Evolutionary conservation across 352 stramenopile genomes (phyloP).

Genomic region (Globisporangium recalcitrans): DNA sequence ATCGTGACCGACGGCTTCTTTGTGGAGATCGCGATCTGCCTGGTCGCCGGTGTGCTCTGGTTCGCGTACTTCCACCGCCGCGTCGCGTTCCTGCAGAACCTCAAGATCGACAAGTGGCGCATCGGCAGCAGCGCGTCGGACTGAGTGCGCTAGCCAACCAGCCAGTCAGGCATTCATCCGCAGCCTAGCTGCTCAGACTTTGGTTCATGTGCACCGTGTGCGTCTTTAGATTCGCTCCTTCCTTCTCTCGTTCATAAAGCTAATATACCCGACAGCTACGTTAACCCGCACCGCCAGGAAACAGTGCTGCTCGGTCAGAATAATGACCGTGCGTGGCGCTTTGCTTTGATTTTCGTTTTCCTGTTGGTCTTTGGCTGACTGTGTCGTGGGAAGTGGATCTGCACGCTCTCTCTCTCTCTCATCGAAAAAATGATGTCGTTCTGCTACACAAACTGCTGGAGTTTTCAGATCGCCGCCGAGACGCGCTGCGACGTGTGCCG

Average conservation of each 20-base stretch:
- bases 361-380: background rate
- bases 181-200: background rate
- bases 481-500: slow-evolving; percentile 18
- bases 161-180: background rate
- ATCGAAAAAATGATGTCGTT: background rate
- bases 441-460: background rate
- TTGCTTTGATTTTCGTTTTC: background rate
- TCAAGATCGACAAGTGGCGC: slow-evolving; percentile 82
- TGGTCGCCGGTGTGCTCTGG: slow-evolving; percentile 64
- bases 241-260: slow-evolving; percentile 4
- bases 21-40: slow-evolving; percentile 70
- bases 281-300: background rate
- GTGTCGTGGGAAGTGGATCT: background rate
- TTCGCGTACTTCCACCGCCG: slow-evolving; percentile 61
- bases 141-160: slow-evolving; percentile 9
- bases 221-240: background rate
- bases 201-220: background rate
- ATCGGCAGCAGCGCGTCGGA: slow-evolving; percentile 33
- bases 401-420: background rate
- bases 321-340: background rate
- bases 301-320: background rate
- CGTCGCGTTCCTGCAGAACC: slow-evolving; percentile 68
- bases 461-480: slow-evolving; percentile 14
- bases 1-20: slow-evolving; percentile 82
- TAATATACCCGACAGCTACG: background rate